phyloP scores from a whole-genome alignment of 768 basidiomycete species.

The Calocybe cyanea region DNA sequence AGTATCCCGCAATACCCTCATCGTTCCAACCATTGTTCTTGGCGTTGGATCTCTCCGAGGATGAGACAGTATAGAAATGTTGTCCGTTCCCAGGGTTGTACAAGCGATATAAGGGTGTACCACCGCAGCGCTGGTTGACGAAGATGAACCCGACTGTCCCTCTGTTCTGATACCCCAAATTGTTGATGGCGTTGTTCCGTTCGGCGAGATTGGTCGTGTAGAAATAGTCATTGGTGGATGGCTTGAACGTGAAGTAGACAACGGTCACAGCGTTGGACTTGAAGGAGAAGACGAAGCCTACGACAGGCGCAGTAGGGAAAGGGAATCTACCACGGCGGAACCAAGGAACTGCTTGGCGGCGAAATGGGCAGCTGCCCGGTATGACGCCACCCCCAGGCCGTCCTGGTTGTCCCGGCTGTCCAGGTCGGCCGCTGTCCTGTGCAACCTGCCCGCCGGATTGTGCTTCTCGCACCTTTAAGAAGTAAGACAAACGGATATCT shows the following conservation, averaged over 20 bases:
- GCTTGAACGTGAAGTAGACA: constrained; percentile 7
- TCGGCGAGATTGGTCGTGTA: constrained; percentile 8
- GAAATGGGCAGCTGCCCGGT: constrained; percentile 4
- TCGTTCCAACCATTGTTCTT: constrained; percentile 9
- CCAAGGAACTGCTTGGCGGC: constrained; percentile 1
- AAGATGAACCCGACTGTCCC: constrained; percentile 10
- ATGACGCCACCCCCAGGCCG: constrained; percentile 7
- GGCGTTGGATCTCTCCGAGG: constrained; percentile 5
- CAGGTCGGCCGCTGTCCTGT: too few species aligned
- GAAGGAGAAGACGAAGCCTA: constrained; percentile 8
- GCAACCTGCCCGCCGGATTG: too few species aligned
- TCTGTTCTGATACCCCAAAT: constrained; percentile 4
- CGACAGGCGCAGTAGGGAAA: background rate
- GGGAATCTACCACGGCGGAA: constrained; percentile 4
- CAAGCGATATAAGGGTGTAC: constrained; percentile 10
- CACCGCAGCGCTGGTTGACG: constrained; percentile 6
- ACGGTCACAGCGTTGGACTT: background rate
- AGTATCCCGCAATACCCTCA: constrained; percentile 10
- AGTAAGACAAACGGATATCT: too few species aligned
- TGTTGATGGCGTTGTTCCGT: constrained; percentile 5
- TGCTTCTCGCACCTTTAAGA: too few species aligned
- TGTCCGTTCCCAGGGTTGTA: constrained; percentile 7
- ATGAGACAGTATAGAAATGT: constrained; percentile 11
- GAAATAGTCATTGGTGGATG: constrained; percentile 11
- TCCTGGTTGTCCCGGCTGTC: constrained; percentile 11